phyloP scores from a whole-genome alignment of 495 filamentous ascomycete genomes.

The Apodospora peruviana region DNA sequence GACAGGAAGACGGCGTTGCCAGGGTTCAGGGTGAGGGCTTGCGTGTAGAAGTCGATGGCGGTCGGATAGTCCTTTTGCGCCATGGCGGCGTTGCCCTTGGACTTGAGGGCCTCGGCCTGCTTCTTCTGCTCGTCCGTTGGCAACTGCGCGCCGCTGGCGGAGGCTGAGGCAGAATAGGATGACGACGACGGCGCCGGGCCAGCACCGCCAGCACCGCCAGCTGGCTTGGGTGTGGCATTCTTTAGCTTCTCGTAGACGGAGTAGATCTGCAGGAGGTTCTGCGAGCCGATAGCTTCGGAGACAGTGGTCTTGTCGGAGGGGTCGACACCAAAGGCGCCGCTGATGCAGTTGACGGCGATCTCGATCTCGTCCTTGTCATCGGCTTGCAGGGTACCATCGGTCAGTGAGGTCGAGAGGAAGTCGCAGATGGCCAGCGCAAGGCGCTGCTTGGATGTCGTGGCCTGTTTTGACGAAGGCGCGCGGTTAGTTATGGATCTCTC shows the following conservation, averaged over 20 bases:
- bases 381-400: conserved; percentile 76
- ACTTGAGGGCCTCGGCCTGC: conserved; percentile 82
- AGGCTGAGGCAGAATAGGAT: conserved; percentile 11
- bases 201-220: conserved; percentile 22
- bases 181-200: conserved; percentile 19
- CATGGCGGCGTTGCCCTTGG: conserved; percentile 92
- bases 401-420: conserved; percentile 80
- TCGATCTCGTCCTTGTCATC: conserved; percentile 92
- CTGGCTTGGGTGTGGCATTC: conserved; percentile 15
- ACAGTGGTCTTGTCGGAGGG: conserved; percentile 67
- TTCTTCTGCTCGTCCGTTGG: conserved; percentile 53
- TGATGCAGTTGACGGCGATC: conserved; percentile 86
- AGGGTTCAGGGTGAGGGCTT: conserved; percentile 74
- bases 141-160: too few species aligned
- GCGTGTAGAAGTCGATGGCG: conserved; percentile 80
- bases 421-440: conserved; percentile 95
- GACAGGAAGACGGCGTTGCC: conserved; percentile 93
- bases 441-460: conserved; percentile 79
- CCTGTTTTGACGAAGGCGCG: conserved; percentile 13
- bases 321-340: conserved; percentile 91
- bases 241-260: conserved; percentile 94
- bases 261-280: conserved; percentile 87
- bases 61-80: conserved; percentile 74
- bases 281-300: conserved; percentile 69
- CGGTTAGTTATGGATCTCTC: not conserved